Evolutionary conservation across 257 asterid species (phyloP), one percentile per base, ranked within the genome.

Genomic region (Solanum pennellii): DNA sequence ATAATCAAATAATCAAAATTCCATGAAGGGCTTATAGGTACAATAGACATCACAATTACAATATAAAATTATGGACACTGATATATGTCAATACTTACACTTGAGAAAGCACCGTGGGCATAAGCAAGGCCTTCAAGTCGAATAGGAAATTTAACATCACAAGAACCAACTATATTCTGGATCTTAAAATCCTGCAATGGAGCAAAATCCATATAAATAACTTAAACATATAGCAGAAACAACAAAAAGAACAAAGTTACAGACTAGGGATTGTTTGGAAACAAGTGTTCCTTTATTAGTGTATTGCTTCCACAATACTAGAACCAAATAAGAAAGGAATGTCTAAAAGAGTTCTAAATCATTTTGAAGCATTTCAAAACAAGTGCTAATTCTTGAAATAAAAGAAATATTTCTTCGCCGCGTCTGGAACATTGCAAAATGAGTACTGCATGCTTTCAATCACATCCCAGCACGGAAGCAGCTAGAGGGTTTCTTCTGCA

Each of bases 71-170:
- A 45, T 45, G 25, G 33, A 80, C 37, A 20, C 37, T 72, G 9
- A 86, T 45, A 25, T 15, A 79, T 29, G 68, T 47, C 84, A 49
- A 27, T 72, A 72, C 95, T 92, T 89, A 94, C 98, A 83, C 96
- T 93, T 88, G 98, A 94, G 89, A 94, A 94, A 79, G 95, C 95
- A 91, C 96, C 94, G 44, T 94, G 98, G 74, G 98, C 91, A 91
- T 92, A 93, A 21, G 98, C 98, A 87, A 94, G 94, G 76, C 96
- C 96, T 90, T 94, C 95, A 86, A 94, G 98, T 86, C 95, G 92
- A 86, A 93, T 92, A 42, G 98, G 96, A 85, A 94, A 93, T 87
- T 92, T 93, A 42, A 93, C 98, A 91, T 94, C 96, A 87, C 95
- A 94, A 14, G 98, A 94, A 84, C 95, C 96, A 41, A 94, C 98